phyloP scores from a whole-genome alignment of 169 alveolate genomes.

The Eimeria praecox region DNA sequence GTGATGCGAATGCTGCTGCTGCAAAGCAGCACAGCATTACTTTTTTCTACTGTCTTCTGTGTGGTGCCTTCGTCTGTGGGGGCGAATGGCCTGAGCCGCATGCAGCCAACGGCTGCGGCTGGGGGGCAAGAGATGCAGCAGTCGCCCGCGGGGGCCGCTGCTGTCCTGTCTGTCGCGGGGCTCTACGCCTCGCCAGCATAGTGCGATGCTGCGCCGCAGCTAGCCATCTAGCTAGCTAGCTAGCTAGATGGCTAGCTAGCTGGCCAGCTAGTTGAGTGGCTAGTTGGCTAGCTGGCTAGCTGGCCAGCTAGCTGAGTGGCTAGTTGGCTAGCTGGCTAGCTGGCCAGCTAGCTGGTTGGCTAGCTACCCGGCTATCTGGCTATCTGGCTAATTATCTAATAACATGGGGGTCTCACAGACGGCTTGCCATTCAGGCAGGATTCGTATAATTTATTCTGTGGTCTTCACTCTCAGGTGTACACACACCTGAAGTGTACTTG shows the following conservation, averaged over 20 bases:
- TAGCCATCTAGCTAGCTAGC: slow-evolving; percentile 24
- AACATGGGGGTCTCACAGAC: neutral
- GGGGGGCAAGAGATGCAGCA: slow-evolving; percentile 27
- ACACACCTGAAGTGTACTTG: neutral
- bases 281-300: slow-evolving; percentile 29
- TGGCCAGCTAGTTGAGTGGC: neutral
- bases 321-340: neutral
- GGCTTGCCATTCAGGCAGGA: neutral
- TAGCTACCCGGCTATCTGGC: neutral
- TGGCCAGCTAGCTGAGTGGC: neutral
- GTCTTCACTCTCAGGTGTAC: neutral
- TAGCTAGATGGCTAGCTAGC: slow-evolving; percentile 30
- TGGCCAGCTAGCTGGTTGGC: slow-evolving; percentile 19
- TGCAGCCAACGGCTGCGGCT: slow-evolving; percentile 41
- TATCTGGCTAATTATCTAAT: too few relatives aligned
- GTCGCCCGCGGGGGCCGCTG: slow-evolving; percentile 60
- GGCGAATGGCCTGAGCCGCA: slow-evolving; percentile 37
- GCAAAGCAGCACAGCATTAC: neutral
- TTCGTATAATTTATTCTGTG: neutral
- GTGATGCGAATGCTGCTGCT: neutral
- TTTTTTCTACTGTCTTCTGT: slow-evolving; percentile 47
- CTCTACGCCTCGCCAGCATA: slow-evolving; percentile 56
- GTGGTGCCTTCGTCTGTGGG: slow-evolving; percentile 61
- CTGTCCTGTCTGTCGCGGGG: slow-evolving; percentile 46
- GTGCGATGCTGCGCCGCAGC: slow-evolving; percentile 20